These are phyloP conservation scores for Beauveria sp. DNA, from an alignment of 2,329 filamentous ascomycete species.

Conservation along the genomic window DNA sequence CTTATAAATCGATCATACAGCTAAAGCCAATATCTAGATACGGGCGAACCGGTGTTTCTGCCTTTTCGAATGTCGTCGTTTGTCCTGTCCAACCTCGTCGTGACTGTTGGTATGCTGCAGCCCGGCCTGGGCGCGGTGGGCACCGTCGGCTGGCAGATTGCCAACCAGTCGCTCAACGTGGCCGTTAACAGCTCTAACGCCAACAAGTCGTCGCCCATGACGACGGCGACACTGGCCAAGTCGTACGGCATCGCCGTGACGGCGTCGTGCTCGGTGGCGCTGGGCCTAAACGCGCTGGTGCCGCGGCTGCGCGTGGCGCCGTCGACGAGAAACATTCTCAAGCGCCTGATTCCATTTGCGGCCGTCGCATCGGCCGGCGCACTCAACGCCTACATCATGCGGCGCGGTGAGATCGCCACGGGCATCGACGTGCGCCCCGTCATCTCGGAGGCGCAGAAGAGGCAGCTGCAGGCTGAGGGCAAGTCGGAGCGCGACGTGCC, in stretches of 20 bases:
- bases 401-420: conserved; percentile 84
- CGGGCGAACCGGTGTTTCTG: conserved; percentile 81
- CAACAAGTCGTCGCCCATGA: conserved; percentile 91
- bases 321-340: conserved; percentile 66
- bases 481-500: conserved; percentile 56
- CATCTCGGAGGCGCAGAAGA: conserved; percentile 62
- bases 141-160: conserved; percentile 87
- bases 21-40: conserved; percentile 50
- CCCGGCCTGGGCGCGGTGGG: conserved; percentile 75
- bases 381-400: conserved; percentile 96
- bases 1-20: conserved; percentile 11
- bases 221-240: conserved; percentile 70
- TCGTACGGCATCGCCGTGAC: conserved; percentile 89
- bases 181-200: conserved; percentile 97
- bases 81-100: conserved; percentile 85
- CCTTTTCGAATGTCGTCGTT: conserved; percentile 98
- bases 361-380: conserved; percentile 87
- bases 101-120: conserved; percentile 95
- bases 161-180: conserved; percentile 96
- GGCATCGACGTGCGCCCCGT: conserved; percentile 92
- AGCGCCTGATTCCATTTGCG: conserved; percentile 89
- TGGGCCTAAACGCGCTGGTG: conserved; percentile 85
- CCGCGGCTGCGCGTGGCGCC: conserved; percentile 76
- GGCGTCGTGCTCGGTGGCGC: conserved; percentile 86
- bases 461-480: conserved; percentile 46